These are phyloP conservation scores for Trypanosoma platydactyli DNA, from an alignment of 208 protist species.

Conservation along the genomic window DNA sequence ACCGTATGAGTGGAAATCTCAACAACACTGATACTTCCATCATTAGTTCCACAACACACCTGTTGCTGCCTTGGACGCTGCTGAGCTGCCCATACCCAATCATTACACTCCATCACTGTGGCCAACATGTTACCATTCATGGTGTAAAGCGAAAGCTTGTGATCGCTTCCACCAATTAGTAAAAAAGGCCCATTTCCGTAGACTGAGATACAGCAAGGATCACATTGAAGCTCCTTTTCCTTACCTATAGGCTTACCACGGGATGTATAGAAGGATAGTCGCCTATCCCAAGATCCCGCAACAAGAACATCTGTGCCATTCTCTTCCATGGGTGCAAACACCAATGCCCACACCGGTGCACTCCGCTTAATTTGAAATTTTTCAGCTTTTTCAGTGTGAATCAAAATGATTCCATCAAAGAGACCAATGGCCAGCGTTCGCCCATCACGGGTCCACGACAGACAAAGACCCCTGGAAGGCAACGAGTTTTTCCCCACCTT, in stretches of 20 bases:
- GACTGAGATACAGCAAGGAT: slow-evolving; percentile 93
- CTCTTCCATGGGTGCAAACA: slow-evolving; percentile 90
- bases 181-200: slow-evolving; percentile 93
- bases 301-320: slow-evolving; percentile 90
- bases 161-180: slow-evolving; percentile 91
- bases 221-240: slow-evolving; percentile 89
- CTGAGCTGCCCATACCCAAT: slow-evolving; percentile 87
- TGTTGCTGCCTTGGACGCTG: slow-evolving; percentile 79
- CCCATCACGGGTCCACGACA: slow-evolving; percentile 93
- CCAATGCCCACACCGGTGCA: slow-evolving; percentile 93
- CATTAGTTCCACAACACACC: slow-evolving; percentile 89
- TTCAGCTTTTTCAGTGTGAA: slow-evolving; percentile 17
- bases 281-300: slow-evolving; percentile 95
- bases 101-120: slow-evolving; percentile 62
- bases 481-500: slow-evolving; percentile 90
- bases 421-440: slow-evolving; percentile 92
- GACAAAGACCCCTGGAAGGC: slow-evolving; percentile 87
- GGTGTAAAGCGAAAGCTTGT: slow-evolving; percentile 90
- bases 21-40: slow-evolving; percentile 87
- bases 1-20: slow-evolving; percentile 89
- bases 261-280: slow-evolving; percentile 95
- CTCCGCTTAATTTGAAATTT: slow-evolving; percentile 62
- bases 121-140: slow-evolving; percentile 88
- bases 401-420: slow-evolving; percentile 80
- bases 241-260: slow-evolving; percentile 67